These are phyloP conservation scores for Hippophae gyantsensis DNA, from an alignment of 306 rosid species.

Conservation along the genomic window DNA sequence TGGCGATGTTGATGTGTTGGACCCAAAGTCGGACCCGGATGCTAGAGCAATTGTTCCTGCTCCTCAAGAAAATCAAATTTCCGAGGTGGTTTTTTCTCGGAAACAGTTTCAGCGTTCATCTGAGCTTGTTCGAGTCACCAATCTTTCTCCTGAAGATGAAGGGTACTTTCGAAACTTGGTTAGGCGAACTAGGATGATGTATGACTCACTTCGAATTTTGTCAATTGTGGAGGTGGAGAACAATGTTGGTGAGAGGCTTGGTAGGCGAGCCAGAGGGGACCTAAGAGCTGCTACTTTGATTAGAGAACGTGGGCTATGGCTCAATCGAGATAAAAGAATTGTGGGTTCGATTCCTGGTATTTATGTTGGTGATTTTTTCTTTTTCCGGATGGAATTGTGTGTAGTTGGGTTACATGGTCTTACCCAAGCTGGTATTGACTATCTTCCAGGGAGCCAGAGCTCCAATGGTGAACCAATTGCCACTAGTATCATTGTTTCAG, in stretches of 20 bases:
- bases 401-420: slow-evolving; percentile 92
- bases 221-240: slow-evolving; percentile 41
- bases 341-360: slow-evolving; percentile 90
- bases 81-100: slow-evolving; percentile 11
- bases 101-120: slow-evolving; percentile 27
- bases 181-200: slow-evolving; percentile 61
- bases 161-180: slow-evolving; percentile 51
- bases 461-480: slow-evolving; percentile 90
- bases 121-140: slow-evolving; percentile 69
- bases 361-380: slow-evolving; percentile 72
- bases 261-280: slow-evolving; percentile 43
- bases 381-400: slow-evolving; percentile 71
- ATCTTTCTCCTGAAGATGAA: slow-evolving; percentile 46
- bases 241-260: slow-evolving; percentile 14
- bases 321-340: slow-evolving; percentile 76
- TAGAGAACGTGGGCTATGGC: slow-evolving; percentile 66
- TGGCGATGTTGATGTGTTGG: slow-evolving; percentile 23
- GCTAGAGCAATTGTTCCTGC: slow-evolving; percentile 60
- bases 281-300: slow-evolving; percentile 50
- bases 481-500: slow-evolving; percentile 83
- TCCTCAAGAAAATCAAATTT: slow-evolving; percentile 18
- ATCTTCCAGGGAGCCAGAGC: slow-evolving; percentile 68
- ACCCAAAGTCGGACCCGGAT: slow-evolving; percentile 36
- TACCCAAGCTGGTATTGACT: slow-evolving; percentile 90
- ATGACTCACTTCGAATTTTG: slow-evolving; percentile 60